phyloP scores from a whole-genome alignment of 768 basidiomycete species.

The Kwoniella dendrophila region DNA sequence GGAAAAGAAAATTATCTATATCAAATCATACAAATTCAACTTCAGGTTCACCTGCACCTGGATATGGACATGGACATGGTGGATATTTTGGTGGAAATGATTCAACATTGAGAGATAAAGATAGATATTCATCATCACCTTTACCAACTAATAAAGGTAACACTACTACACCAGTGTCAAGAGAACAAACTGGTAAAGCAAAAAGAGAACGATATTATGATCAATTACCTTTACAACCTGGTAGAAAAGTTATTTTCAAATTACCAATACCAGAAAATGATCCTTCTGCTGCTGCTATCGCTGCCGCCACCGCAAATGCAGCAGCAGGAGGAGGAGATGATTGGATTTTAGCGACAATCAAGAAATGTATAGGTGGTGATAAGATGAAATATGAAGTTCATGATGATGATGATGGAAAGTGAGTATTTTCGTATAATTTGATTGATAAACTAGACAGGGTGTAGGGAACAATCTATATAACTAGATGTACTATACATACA shows the following conservation, averaged over 20 bases:
- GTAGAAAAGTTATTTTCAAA: conserved; percentile 56
- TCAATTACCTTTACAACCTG: conserved; percentile 56
- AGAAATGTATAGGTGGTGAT: conserved; percentile 51
- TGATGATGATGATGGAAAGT: conserved; percentile 56
- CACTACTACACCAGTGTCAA: conserved; percentile 20
- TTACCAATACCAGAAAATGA: conserved; percentile 31
- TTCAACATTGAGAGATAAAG: not conserved
- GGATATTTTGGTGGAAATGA: no score
- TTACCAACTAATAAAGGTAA: no score
- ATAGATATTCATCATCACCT: not conserved
- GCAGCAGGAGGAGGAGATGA: conserved; percentile 38
- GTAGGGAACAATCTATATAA: no score
- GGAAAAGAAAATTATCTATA: conserved; percentile 26
- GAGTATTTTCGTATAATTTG: conserved; percentile 15
- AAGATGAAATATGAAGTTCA: conserved; percentile 57
- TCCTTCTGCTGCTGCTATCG: not conserved
- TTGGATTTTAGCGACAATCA: conserved; percentile 58
- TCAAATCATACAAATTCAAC: not conserved
- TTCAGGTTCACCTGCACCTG: conserved; percentile 26
- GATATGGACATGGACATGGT: no score
- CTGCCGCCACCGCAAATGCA: not conserved
- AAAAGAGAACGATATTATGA: conserved; percentile 46
- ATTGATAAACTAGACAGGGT: no score
- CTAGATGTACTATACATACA: no score
- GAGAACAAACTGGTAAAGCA: conserved; percentile 37